Evolutionary conservation across 2,329 filamentous ascomycete species (phyloP).

Genomic region (Rhexocercosporidium sp.): DNA sequence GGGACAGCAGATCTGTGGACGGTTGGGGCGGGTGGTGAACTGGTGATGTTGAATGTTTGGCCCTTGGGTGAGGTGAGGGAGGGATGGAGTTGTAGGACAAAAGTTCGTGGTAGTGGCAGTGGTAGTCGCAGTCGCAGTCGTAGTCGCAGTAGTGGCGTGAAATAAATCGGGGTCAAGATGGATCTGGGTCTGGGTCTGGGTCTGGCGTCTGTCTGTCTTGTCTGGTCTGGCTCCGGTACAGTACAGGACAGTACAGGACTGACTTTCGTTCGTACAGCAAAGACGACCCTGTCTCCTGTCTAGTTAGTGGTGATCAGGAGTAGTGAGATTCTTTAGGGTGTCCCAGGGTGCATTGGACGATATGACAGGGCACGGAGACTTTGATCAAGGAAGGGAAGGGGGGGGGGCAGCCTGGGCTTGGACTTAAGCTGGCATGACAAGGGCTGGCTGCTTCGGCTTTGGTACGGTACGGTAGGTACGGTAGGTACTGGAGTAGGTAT

Average conservation of each 20-base stretch:
- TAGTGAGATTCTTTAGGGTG: constrained; percentile 6
- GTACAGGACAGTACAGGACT: background rate
- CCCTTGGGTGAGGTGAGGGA: no score
- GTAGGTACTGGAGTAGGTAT: no score
- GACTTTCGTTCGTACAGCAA: no score
- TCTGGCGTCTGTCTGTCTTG: background rate
- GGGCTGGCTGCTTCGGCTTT: background rate
- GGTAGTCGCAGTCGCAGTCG: background rate
- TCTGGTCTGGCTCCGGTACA: background rate
- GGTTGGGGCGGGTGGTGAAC: background rate
- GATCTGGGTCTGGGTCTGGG: background rate
- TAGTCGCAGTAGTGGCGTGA: background rate
- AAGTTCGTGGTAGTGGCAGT: background rate
- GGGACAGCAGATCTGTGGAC: constrained; percentile 11
- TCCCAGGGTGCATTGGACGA: constrained; percentile 3
- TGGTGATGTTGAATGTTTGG: background rate
- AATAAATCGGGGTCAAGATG: constrained; percentile 8
- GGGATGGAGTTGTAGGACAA: background rate
- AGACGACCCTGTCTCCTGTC: background rate
- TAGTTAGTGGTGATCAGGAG: constrained; percentile 1
- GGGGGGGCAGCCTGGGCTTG: no score
- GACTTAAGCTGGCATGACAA: background rate
- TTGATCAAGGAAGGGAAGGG: background rate
- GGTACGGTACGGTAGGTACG: no score
- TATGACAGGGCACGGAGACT: constrained; percentile 14